Base-by-base conservation (phyloP, 176 grass and related monocot species). In the Leersia perrieri region DNA sequence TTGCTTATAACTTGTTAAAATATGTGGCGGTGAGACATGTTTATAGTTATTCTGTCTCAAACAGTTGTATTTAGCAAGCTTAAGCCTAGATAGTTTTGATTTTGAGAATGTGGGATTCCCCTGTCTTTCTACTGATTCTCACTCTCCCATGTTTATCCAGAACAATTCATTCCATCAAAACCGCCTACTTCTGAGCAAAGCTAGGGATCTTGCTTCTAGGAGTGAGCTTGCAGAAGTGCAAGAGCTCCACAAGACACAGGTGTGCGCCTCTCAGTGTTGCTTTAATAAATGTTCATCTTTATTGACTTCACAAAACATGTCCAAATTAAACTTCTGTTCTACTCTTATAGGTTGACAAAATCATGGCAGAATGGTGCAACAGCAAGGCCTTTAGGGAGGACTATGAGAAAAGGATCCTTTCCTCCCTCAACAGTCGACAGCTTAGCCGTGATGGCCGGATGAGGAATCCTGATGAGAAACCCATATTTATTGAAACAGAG, bases 401-500 rank as follows among this genome's bases (percentile, higher is more conserved):
- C 80, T 99, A 91, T 30, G 92, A 95, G 87, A 99, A 89, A 84
- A 90, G 96, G 15, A 88, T 90, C 29, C 88, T 99, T 14, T 15
- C 86, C 57, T 93, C 92, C 27, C 86, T 99, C 32, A 94, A 99
- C 14, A 73, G 70, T 53, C 75, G 96, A 31, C 81, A 84, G 57
- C 68, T 99, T 58, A 88, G 78, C 70, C 84, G 90, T 27, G 92
- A 99, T 84, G 96, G 96, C 9, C 72, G 90, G 31, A 99, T 95
- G 84, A 94, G 96, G 70, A 99, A 99, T 85, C 92, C 90, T 81
- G 79, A 93, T 0, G 96, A 99, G 72, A 95, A 95, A 60, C 96
- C 92, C 23, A 99, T 95, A 66, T 60, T 87, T 75, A 47, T 86
- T 0, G 87, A 93, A 63, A 77, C 77, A 40, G 78, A 89, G 3